phyloP scores from a whole-genome alignment of 768 basidiomycete species.

The Boletus vermiculosoides region DNA sequence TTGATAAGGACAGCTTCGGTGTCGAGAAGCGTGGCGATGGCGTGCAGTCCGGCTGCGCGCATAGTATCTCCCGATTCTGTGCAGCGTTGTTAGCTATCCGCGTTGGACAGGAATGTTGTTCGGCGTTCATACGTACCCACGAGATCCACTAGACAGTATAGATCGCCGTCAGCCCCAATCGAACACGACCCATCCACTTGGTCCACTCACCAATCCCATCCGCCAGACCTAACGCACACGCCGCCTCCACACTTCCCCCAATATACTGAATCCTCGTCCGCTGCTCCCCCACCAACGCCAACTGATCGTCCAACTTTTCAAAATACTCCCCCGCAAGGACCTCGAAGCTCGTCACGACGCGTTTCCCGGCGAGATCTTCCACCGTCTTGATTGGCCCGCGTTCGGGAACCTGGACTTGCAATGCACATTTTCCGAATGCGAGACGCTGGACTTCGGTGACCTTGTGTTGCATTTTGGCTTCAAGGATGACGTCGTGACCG shows the following conservation, averaged over 20 bases:
- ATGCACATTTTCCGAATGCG: constrained; percentile 87
- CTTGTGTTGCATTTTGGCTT: constrained; percentile 75
- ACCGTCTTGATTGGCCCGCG: constrained; percentile 61
- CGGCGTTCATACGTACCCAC: constrained; percentile 64
- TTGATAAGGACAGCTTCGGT: constrained; percentile 94
- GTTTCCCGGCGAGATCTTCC: constrained; percentile 83
- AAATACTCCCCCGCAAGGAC: constrained; percentile 84
- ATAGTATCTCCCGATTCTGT: constrained; percentile 98
- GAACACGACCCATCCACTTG: neutral
- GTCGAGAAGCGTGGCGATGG: constrained; percentile 85
- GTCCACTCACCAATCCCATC: constrained; percentile 84
- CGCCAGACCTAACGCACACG: constrained; percentile 92
- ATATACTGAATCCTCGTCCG: constrained; percentile 90
- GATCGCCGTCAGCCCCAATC: neutral
- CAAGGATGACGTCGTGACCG: constrained; percentile 95
- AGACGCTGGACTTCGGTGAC: constrained; percentile 81
- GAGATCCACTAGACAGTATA: constrained; percentile 69
- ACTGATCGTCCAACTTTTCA: constrained; percentile 52
- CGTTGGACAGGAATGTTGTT: neutral
- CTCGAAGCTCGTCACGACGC: constrained; percentile 94
- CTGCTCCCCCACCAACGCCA: constrained; percentile 50
- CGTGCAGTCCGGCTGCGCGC: constrained; percentile 94
- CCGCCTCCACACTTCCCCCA: constrained; percentile 97
- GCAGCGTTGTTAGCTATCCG: neutral
- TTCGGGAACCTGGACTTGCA: constrained; percentile 92